Evolutionary conservation across 2,329 filamentous ascomycete species (phyloP).

Genomic region (Cordyceps pruinosa): DNA sequence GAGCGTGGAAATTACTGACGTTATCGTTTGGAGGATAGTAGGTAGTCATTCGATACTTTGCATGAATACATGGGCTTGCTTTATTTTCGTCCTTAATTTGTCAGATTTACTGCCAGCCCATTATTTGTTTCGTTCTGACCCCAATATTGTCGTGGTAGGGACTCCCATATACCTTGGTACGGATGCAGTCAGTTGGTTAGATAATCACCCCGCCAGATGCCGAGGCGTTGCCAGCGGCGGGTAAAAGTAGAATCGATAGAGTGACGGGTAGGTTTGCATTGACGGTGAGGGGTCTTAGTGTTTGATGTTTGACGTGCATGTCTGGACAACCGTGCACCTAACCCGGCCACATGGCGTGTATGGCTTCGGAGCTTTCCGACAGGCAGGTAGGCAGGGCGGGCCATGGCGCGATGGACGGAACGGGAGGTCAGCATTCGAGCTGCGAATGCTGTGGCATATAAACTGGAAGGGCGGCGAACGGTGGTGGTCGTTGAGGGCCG

Average conservation of each 20-base stretch:
- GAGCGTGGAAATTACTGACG: too few species aligned
- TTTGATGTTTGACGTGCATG: conserved; percentile 5
- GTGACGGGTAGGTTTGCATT: background rate
- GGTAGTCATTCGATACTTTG: too few species aligned
- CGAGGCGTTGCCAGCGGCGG: background rate
- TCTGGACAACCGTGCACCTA: conserved; percentile 3
- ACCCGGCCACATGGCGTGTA: background rate
- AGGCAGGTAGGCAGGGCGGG: too few species aligned
- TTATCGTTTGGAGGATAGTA: too few species aligned
- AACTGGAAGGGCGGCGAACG: background rate
- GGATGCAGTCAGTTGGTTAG: background rate
- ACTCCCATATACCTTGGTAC: too few species aligned
- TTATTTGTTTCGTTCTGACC: too few species aligned
- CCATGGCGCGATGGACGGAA: background rate
- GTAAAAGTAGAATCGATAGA: background rate
- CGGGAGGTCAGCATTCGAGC: background rate
- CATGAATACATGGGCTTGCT: too few species aligned
- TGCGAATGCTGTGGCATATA: background rate
- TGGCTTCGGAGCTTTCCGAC: conserved; percentile 1
- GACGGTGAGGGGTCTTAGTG: background rate
- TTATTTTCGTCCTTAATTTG: too few species aligned
- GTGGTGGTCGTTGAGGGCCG: background rate
- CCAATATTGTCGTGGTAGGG: too few species aligned
- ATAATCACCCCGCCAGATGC: background rate
- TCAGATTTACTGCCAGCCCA: too few species aligned